These are phyloP conservation scores for Paraphaeosphaeria sporulosa DNA, from an alignment of 2,329 filamentous ascomycete species.

Conservation along the genomic window DNA sequence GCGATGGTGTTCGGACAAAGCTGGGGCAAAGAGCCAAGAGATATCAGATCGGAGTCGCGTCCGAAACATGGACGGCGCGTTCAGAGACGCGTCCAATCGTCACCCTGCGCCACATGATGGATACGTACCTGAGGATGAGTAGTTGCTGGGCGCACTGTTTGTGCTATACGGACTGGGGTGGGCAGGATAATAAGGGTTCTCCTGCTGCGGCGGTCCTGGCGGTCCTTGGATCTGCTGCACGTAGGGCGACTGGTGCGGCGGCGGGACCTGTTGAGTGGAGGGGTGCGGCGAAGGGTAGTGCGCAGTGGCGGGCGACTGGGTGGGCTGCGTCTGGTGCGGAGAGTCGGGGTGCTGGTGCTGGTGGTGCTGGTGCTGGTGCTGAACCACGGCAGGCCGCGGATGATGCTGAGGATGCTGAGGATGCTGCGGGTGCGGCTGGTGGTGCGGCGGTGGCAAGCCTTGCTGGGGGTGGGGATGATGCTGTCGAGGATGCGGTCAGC, in stretches of 20 bases:
- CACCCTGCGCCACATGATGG: neutral
- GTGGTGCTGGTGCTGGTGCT: slow-evolving; percentile 52
- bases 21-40: neutral
- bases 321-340: slow-evolving; percentile 65
- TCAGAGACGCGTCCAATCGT: slow-evolving; percentile 12
- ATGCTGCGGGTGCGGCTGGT: slow-evolving; percentile 48
- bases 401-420: slow-evolving; percentile 46
- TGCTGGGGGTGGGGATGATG: slow-evolving; percentile 75
- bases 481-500: slow-evolving; percentile 58
- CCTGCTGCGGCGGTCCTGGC: slow-evolving; percentile 69
- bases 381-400: slow-evolving; percentile 13
- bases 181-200: slow-evolving; percentile 77
- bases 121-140: slow-evolving; percentile 71
- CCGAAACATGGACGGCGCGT: slow-evolving; percentile 8
- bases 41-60: neutral
- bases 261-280: slow-evolving; percentile 62
- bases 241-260: slow-evolving; percentile 67
- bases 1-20: slow-evolving; percentile 25
- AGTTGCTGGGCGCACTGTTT: slow-evolving; percentile 80
- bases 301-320: slow-evolving; percentile 64
- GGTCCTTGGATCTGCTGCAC: slow-evolving; percentile 69
- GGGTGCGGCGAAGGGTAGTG: slow-evolving; percentile 74
- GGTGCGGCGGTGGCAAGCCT: slow-evolving; percentile 69
- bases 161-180: slow-evolving; percentile 86
- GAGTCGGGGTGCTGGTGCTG: slow-evolving; percentile 64